Conservation (phyloP, 2,329 filamentous ascomycete genomes). For the Tolypocladium guangdongense region DNA sequence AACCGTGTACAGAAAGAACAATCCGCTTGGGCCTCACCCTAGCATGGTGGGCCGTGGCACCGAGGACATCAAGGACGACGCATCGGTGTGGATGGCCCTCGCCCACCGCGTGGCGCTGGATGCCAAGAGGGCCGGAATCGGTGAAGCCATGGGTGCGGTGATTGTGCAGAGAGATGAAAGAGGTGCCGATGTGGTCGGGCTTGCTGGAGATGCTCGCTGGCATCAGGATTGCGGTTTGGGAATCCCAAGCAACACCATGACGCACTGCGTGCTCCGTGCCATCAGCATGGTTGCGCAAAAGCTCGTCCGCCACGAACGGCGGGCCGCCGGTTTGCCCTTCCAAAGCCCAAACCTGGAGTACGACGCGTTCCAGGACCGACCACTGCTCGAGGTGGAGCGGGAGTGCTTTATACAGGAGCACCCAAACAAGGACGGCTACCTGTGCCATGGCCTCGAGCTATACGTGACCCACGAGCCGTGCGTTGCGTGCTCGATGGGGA, state of each 20-base stretch:
- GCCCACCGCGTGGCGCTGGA: conserved; percentile 54
- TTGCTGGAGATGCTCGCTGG: conserved; percentile 70
- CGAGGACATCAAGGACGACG: conserved; percentile 54
- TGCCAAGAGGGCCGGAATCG: conserved; percentile 45
- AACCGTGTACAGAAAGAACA: conserved; percentile 75
- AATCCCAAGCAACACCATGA: conserved; percentile 59
- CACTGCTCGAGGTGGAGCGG: conserved; percentile 57
- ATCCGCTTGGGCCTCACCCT: conserved; percentile 76
- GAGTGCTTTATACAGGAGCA: conserved; percentile 53
- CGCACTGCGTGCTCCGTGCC: conserved; percentile 65
- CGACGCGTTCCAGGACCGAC: conserved; percentile 56
- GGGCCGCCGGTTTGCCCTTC: conserved; percentile 22
- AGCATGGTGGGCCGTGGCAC: conserved; percentile 60
- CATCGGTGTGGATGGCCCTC: conserved; percentile 55
- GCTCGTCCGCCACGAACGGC: conserved; percentile 44
- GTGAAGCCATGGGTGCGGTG: conserved; percentile 63
- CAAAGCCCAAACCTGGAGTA: conserved; percentile 35
- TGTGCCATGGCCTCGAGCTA: conserved; percentile 87
- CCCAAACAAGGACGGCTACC: conserved; percentile 67
- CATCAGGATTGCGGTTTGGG: conserved; percentile 37
- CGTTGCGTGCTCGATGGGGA: conserved; percentile 93
- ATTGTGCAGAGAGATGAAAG: conserved; percentile 54
- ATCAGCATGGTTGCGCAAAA: conserved; percentile 74
- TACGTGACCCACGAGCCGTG: conserved; percentile 95
- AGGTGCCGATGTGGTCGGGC: conserved; percentile 50